A percentile compares a stretch with the other conserved stretches of the same genome.
Evolutionary conservation across 768 basidiomycete genomes (phyloP).

Genomic region (Boletus bicolor): DNA sequence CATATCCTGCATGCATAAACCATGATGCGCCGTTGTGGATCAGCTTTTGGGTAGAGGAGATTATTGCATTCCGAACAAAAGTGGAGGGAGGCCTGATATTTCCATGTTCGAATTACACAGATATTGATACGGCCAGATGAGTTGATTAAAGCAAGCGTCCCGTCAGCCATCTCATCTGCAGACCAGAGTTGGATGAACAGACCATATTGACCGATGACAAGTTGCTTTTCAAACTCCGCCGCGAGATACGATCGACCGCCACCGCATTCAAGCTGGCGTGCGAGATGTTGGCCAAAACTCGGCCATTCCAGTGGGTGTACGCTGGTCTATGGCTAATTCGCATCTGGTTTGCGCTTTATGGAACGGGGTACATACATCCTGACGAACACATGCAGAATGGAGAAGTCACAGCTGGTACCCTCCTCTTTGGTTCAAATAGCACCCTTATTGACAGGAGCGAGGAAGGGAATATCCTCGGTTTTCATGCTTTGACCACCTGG

Average conservation of each 20-base stretch:
- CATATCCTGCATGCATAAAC: conserved; percentile 93
- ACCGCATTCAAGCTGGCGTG: neutral
- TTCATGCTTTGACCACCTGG: conserved; percentile 33
- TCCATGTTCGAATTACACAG: neutral
- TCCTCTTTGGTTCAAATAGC: conserved; percentile 1
- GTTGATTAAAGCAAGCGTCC: conserved; percentile 2
- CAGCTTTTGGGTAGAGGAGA: conserved; percentile 89
- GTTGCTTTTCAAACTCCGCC: conserved; percentile 30
- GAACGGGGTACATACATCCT: conserved; percentile 40
- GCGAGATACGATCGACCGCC: neutral
- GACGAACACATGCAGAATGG: conserved; percentile 43
- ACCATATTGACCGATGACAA: conserved; percentile 26
- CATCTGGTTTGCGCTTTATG: conserved; percentile 31
- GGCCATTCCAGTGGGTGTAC: conserved; percentile 21
- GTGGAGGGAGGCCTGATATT: conserved; percentile 68
- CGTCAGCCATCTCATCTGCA: conserved; percentile 15
- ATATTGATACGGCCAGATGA: neutral
- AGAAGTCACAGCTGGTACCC: conserved; percentile 36
- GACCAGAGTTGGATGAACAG: conserved; percentile 15
- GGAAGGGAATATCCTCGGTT: conserved; percentile 29
- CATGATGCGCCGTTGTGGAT: conserved; percentile 79
- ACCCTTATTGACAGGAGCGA: conserved; percentile 6
- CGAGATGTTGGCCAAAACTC: conserved; percentile 8
- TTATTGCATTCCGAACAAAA: conserved; percentile 97
- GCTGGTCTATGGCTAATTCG: conserved; percentile 27